A percentile compares a stretch with the other conserved stretches of the same genome.
These are phyloP conservation scores for Candida koratica DNA, from an alignment of 805 yeast species.

Conservation along the genomic window DNA sequence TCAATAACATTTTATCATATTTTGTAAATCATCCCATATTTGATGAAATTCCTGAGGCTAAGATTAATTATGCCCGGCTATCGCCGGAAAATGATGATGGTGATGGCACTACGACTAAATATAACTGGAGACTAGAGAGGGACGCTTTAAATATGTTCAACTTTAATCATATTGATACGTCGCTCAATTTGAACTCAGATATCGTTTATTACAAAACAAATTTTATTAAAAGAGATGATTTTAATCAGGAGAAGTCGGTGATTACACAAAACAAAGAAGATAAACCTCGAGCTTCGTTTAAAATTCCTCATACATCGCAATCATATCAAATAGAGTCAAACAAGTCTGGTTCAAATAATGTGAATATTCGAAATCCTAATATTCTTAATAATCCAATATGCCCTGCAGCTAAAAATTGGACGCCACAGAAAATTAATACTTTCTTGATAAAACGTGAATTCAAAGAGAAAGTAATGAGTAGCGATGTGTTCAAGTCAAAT, in stretches of 20 bases:
- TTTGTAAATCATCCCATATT: slow-evolving; percentile 43
- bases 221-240: slow-evolving; percentile 35
- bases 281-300: slow-evolving; percentile 35
- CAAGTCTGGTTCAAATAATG: slow-evolving; percentile 2
- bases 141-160: slow-evolving; percentile 32
- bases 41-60: slow-evolving; percentile 42
- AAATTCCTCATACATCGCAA: slow-evolving; percentile 20
- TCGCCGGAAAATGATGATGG: slow-evolving; percentile 11
- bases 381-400: slow-evolving; percentile 28
- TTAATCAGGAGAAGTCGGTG: slow-evolving; percentile 12
- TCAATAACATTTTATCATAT: slow-evolving; percentile 35
- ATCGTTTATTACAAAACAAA: slow-evolving; percentile 43
- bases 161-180: slow-evolving; percentile 24
- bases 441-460: slow-evolving; percentile 33
- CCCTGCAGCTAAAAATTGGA: slow-evolving; percentile 40
- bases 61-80: slow-evolving; percentile 30
- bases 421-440: slow-evolving; percentile 25
- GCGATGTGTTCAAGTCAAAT: slow-evolving; percentile 32
- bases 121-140: slow-evolving; percentile 29
- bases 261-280: slow-evolving; percentile 11
- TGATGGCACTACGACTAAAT: slow-evolving; percentile 3
- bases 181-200: slow-evolving; percentile 38
- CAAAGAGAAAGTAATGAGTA: slow-evolving; percentile 34
- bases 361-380: slow-evolving; percentile 11
- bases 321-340: slow-evolving; percentile 11